A percentile compares a stretch with the other conserved stretches of the same genome.
These are phyloP conservation scores for Nemania serpens DNA, from an alignment of 2,329 filamentous ascomycete genomes.

Conservation along the genomic window DNA sequence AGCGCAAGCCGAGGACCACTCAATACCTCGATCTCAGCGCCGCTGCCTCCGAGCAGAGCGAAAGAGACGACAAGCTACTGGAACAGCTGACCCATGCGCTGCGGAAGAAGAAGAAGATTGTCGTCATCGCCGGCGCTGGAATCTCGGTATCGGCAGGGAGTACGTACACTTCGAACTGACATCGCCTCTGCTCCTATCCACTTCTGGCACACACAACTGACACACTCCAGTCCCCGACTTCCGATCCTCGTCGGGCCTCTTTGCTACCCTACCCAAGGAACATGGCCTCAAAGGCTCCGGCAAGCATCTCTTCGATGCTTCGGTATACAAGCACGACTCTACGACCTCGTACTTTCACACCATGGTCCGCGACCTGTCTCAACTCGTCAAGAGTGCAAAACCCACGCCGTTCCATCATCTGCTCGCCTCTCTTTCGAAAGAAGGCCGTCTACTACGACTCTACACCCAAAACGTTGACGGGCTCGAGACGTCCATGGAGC, in stretches of 20 bases:
- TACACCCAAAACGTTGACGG: slow-evolving; percentile 98
- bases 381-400: slow-evolving; percentile 74
- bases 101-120: slow-evolving; percentile 91
- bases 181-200: slow-evolving; percentile 31
- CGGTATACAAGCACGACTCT: slow-evolving; percentile 90
- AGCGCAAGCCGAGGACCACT: slow-evolving; percentile 71
- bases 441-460: slow-evolving; percentile 83
- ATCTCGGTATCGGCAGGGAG: slow-evolving; percentile 94
- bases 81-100: slow-evolving; percentile 74
- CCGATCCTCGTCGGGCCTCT: slow-evolving; percentile 86
- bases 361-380: slow-evolving; percentile 90
- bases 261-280: slow-evolving; percentile 80
- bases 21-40: slow-evolving; percentile 74
- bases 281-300: slow-evolving; percentile 92
- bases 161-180: slow-evolving; percentile 38
- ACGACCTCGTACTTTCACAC: slow-evolving; percentile 91
- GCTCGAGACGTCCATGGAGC: slow-evolving; percentile 82
- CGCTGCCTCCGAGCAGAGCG: slow-evolving; percentile 53
- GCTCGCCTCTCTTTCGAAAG: slow-evolving; percentile 84
- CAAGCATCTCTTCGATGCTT: slow-evolving; percentile 95
- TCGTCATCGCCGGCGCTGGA: slow-evolving; percentile 93
- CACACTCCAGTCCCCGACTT: slow-evolving; percentile 80
- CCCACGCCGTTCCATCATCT: slow-evolving; percentile 93
- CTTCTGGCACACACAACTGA: slow-evolving; percentile 25
- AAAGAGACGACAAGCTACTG: slow-evolving; percentile 62